phyloP scores from a whole-genome alignment of 1,139 yeast species.

The Diutina catenulata region DNA sequence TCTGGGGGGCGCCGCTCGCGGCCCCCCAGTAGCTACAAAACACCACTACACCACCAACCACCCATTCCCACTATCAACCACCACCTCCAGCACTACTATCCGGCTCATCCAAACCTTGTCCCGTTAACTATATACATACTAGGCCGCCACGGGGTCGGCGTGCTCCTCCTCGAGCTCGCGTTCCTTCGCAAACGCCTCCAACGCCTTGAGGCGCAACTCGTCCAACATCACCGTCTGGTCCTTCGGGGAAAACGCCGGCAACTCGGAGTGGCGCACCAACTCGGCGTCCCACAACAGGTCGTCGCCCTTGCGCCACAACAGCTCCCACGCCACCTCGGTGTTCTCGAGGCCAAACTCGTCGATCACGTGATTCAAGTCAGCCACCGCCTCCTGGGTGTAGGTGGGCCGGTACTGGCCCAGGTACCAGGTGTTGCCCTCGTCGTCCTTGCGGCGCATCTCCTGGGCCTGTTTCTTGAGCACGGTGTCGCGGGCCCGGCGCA shows the following conservation, averaged over 20 bases:
- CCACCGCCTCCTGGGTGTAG: slow-evolving; percentile 83
- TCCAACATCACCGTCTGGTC: slow-evolving; percentile 55
- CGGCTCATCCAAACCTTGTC: too few species aligned
- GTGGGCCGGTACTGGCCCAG: slow-evolving; percentile 85
- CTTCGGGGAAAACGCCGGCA: slow-evolving; percentile 53
- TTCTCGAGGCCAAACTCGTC: slow-evolving; percentile 44
- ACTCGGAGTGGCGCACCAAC: slow-evolving; percentile 43
- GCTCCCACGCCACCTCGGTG: slow-evolving; percentile 67
- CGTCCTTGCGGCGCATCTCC: slow-evolving; percentile 58
- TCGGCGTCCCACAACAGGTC: slow-evolving; percentile 49
- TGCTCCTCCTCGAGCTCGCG: slow-evolving; percentile 11
- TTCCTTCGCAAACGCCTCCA: slow-evolving; percentile 20
- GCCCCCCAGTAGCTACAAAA: too few species aligned
- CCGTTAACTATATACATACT: too few species aligned
- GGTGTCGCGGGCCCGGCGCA: slow-evolving; percentile 63
- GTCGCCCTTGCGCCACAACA: slow-evolving; percentile 77
- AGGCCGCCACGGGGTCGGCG: too few species aligned
- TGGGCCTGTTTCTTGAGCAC: slow-evolving; percentile 48
- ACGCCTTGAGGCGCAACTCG: slow-evolving; percentile 36
- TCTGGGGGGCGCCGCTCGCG: too few species aligned
- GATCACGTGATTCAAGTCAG: slow-evolving; percentile 66
- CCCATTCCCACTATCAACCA: too few species aligned
- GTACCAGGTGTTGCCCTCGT: slow-evolving; percentile 75
- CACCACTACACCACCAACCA: too few species aligned
- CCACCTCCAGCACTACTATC: too few species aligned